Conservation (phyloP, 2,329 filamentous ascomycete species). For the Fusarium sp. region DNA sequence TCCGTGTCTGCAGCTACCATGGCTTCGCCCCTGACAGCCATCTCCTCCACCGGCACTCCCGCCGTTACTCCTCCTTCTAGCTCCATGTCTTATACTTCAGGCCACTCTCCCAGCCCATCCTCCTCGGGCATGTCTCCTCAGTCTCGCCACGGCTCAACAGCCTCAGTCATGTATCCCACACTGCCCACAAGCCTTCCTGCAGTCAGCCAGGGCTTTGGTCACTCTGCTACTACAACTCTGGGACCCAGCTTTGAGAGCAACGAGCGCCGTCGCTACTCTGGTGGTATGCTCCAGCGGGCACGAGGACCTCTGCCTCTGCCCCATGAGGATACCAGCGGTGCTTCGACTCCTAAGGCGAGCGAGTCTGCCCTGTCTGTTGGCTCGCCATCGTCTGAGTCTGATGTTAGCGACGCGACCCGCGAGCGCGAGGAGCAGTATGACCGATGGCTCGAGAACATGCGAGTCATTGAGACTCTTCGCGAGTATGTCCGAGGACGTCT, state of each 20-base stretch:
- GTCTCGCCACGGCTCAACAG: conserved; percentile 70
- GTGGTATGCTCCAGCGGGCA: conserved; percentile 74
- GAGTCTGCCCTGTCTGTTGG: conserved; percentile 60
- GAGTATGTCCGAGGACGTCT: conserved; percentile 69
- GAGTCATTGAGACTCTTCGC: conserved; percentile 71
- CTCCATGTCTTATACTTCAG: conserved; percentile 80
- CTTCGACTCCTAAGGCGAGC: conserved; percentile 58
- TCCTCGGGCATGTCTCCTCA: conserved; percentile 76
- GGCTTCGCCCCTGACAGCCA: conserved; percentile 70
- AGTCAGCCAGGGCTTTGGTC: conserved; percentile 77
- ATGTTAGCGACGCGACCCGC: conserved; percentile 62
- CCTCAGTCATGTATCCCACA: conserved; percentile 78
- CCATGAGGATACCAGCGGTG: conserved; percentile 53
- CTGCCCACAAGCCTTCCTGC: conserved; percentile 68
- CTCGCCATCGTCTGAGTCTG: conserved; percentile 68
- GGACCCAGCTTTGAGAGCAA: conserved; percentile 74
- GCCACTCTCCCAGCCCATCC: conserved; percentile 81
- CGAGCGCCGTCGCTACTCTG: conserved; percentile 74
- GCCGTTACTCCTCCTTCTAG: conserved; percentile 82
- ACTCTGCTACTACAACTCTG: conserved; percentile 77
- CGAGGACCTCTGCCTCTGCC: conserved; percentile 57
- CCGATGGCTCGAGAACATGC: conserved; percentile 74
- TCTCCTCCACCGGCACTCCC: conserved; percentile 76
- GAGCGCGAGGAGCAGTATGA: conserved; percentile 74
- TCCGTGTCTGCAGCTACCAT: conserved; percentile 66